Evolutionary conservation across 768 basidiomycete species (phyloP), one percentile per base, ranked within the genome.

Genomic region (Lepiota venenata): DNA sequence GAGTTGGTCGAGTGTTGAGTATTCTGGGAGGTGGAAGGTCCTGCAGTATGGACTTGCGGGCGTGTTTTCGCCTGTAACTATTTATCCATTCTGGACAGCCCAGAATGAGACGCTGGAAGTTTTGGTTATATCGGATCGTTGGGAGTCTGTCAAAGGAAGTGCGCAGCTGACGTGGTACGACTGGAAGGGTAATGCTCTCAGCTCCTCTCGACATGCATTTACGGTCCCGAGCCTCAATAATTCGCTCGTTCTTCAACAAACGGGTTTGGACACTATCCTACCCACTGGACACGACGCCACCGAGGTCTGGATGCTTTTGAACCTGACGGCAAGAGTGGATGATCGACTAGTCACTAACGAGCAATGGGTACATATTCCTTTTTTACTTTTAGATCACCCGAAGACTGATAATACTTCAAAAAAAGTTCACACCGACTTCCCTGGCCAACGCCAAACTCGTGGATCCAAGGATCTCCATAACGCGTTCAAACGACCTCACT

Each of bases 1-100:
- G 44, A 79, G 75, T 60, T 83, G 81, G 81, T 73, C 79, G 2
- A 69, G 71, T 47, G 73, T 82, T 60, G 81, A 83, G 60, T 79
- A 80, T 59, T 80, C 78, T 4, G 81, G 82, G 7, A 65, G 82
- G 18, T 83, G 81, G 82, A 83, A 83, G 64, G 81, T 79, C 2
- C 66, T 81, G 52, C 74, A 83, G 55, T 82, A 82, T 58, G 79
- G 73, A 18, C 62, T 79, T 56, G 66, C 77, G 12, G 65, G 64
- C 16, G 69, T 70, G 4, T 82, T 75, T 60, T 66, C 73, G 0
- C 78, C 82, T 9, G 65, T 83, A 25, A 65, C 71, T 47, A 73
- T 82, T 57, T 79, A 78, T 54, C 79, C 82, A 16, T 83, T 83
- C 68, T 83, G 80, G 81, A 77, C 74, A 9, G 70, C 76, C 1